phyloP scores from a whole-genome alignment of 441 rosid species.

The Adansonia gregorii region DNA sequence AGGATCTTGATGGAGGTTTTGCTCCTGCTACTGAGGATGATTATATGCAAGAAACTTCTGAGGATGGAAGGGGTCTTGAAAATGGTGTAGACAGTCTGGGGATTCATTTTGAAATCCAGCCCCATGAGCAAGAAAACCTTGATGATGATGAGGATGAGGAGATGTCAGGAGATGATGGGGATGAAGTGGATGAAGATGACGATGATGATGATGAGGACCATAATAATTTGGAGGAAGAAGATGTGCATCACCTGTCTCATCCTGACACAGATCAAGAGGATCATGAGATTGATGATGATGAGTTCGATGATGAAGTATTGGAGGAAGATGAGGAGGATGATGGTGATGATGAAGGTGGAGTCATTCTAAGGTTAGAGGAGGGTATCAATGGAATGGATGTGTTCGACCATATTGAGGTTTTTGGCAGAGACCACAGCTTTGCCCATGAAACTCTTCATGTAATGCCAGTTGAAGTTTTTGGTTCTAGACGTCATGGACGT shows the following conservation, averaged over 20 bases:
- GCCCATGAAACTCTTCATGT: slow-evolving; percentile 88
- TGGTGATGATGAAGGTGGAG: slow-evolving; percentile 94
- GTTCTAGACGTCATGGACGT: slow-evolving; percentile 97
- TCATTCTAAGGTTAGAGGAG: slow-evolving; percentile 90
- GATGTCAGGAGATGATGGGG: slow-evolving; percentile 88
- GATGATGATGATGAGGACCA: slow-evolving; percentile 70
- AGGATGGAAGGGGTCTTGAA: slow-evolving; percentile 75
- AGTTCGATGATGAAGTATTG: slow-evolving; percentile 91
- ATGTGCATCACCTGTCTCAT: slow-evolving; percentile 88
- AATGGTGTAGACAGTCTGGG: slow-evolving; percentile 76
- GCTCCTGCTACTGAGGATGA: slow-evolving; percentile 75
- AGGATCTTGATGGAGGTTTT: slow-evolving; percentile 85
- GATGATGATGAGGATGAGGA: slow-evolving; percentile 95
- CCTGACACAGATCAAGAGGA: slow-evolving; percentile 97
- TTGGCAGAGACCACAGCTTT: slow-evolving; percentile 86
- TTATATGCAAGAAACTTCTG: slow-evolving; percentile 87
- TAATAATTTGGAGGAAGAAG: slow-evolving; percentile 86
- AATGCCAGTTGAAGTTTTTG: slow-evolving; percentile 98
- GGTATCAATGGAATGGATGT: slow-evolving; percentile 95
- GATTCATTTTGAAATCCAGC: slow-evolving; percentile 81
- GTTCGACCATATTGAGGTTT: slow-evolving; percentile 94
- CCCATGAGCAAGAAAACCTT: slow-evolving; percentile 76
- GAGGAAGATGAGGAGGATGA: slow-evolving; percentile 99
- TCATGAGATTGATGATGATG: slow-evolving; percentile 96
- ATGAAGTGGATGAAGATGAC: slow-evolving; percentile 76